Conservation (phyloP, 202 grass and related monocot genomes). For the Schoenoplectus triqueter region DNA sequence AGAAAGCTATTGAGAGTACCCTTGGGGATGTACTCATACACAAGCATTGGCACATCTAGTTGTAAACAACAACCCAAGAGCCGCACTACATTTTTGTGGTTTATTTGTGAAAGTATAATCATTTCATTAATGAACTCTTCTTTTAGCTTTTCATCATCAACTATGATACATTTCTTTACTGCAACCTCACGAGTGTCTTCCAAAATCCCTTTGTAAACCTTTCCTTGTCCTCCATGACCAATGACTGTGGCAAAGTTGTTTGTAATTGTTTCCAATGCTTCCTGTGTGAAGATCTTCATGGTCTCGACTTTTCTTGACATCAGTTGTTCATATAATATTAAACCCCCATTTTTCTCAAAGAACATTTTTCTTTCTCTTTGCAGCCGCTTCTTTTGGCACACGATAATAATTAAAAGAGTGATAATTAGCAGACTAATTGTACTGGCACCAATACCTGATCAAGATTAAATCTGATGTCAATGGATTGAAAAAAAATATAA, state of each 20-base stretch:
- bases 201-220: constrained; percentile 45
- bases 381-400: constrained; percentile 30
- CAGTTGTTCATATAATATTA: constrained; percentile 22
- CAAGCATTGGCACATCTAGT: constrained; percentile 33
- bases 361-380: constrained; percentile 22
- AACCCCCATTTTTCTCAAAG: constrained; percentile 44
- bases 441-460: constrained; percentile 30
- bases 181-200: constrained; percentile 31
- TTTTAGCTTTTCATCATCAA: constrained; percentile 17
- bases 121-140: constrained; percentile 53
- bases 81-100: constrained; percentile 52
- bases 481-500: background rate
- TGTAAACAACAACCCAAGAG: constrained; percentile 63
- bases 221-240: constrained; percentile 37
- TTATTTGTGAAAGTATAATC: constrained; percentile 49
- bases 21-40: constrained; percentile 52
- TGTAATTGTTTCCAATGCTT: constrained; percentile 39
- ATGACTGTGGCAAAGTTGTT: constrained; percentile 32
- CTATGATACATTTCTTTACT: constrained; percentile 34
- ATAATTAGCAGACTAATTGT: background rate
- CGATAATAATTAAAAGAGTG: constrained; percentile 21
- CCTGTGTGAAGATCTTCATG: constrained; percentile 43
- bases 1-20: constrained; percentile 48
- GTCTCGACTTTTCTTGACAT: constrained; percentile 21
- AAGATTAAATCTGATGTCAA: background rate